A percentile compares a stretch with the other conserved stretches of the same genome.
Evolutionary conservation across 2,329 filamentous ascomycete genomes (phyloP).

Genomic region (Paraphoma sp.): DNA sequence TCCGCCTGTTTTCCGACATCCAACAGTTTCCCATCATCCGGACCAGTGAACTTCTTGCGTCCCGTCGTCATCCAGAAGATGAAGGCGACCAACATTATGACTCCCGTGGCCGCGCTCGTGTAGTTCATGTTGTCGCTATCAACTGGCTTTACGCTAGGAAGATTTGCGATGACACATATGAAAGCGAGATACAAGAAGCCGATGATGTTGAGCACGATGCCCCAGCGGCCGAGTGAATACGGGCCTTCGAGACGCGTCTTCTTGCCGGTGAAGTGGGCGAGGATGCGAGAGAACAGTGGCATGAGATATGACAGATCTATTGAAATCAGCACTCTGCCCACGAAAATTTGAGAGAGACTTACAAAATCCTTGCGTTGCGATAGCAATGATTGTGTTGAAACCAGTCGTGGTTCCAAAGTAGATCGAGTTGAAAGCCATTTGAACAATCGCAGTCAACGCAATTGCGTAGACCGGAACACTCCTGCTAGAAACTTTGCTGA

Average conservation of each 20-base stretch:
- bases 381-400: constrained; percentile 63
- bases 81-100: constrained; percentile 59
- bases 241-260: constrained; percentile 53
- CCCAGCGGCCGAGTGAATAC: constrained; percentile 55
- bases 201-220: constrained; percentile 55
- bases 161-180: constrained; percentile 63
- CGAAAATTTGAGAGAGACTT: constrained; percentile 16
- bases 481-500: constrained; percentile 57
- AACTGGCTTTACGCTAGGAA: constrained; percentile 60
- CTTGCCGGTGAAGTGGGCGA: constrained; percentile 54
- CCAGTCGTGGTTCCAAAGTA: constrained; percentile 63
- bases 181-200: constrained; percentile 62
- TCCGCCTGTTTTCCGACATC: constrained; percentile 10
- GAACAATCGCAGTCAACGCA: constrained; percentile 55
- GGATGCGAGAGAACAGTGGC: constrained; percentile 59
- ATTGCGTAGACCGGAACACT: constrained; percentile 60
- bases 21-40: constrained; percentile 39
- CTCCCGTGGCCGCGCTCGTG: constrained; percentile 62
- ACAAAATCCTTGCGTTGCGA: constrained; percentile 65
- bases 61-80: constrained; percentile 62
- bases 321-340: constrained; percentile 1
- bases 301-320: constrained; percentile 64
- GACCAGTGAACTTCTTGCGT: constrained; percentile 58
- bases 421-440: constrained; percentile 62
- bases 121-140: constrained; percentile 65